These are phyloP conservation scores for Phytophthora melonis DNA, from an alignment of 352 stramenopile species.

Conservation along the genomic window DNA sequence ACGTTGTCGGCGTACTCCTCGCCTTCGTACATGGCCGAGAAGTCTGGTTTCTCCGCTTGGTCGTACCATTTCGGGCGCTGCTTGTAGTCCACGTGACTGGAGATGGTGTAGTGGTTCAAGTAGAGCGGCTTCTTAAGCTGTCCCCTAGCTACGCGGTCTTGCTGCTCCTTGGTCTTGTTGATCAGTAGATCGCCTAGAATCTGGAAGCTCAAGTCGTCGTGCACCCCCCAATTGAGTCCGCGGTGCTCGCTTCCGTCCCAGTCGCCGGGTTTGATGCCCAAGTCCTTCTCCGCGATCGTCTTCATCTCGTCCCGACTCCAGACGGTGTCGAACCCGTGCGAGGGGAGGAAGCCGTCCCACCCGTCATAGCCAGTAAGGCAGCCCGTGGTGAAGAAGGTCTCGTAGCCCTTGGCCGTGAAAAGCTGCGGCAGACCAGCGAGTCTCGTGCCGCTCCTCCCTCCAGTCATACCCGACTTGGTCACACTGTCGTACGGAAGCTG, in stretches of 20 bases:
- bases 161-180: slow-evolving; percentile 50
- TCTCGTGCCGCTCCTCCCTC: slow-evolving; percentile 25
- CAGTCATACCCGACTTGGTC: slow-evolving; percentile 40
- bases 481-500: slow-evolving; percentile 55
- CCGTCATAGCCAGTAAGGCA: slow-evolving; percentile 52
- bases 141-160: slow-evolving; percentile 12
- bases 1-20: slow-evolving; percentile 31
- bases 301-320: slow-evolving; percentile 45
- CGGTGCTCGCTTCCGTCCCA: slow-evolving; percentile 35
- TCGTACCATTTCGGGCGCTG: slow-evolving; percentile 48
- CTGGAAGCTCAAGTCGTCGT: slow-evolving; percentile 58
- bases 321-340: slow-evolving; percentile 55
- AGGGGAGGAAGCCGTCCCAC: slow-evolving; percentile 51
- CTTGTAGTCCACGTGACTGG: slow-evolving; percentile 51
- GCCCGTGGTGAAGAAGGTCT: slow-evolving; percentile 54
- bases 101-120: slow-evolving; percentile 66
- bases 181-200: slow-evolving; percentile 52
- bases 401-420: slow-evolving; percentile 55
- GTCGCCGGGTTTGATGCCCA: slow-evolving; percentile 44
- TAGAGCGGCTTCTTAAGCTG: slow-evolving; percentile 52
- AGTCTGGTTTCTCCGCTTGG: slow-evolving; percentile 38
- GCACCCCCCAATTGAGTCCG: slow-evolving; percentile 46
- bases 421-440: slow-evolving; percentile 58
- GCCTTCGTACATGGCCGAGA: slow-evolving; percentile 38
- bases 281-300: slow-evolving; percentile 36